phyloP scores from a whole-genome alignment of 495 filamentous ascomycete species.

The Tuber aestivum region DNA sequence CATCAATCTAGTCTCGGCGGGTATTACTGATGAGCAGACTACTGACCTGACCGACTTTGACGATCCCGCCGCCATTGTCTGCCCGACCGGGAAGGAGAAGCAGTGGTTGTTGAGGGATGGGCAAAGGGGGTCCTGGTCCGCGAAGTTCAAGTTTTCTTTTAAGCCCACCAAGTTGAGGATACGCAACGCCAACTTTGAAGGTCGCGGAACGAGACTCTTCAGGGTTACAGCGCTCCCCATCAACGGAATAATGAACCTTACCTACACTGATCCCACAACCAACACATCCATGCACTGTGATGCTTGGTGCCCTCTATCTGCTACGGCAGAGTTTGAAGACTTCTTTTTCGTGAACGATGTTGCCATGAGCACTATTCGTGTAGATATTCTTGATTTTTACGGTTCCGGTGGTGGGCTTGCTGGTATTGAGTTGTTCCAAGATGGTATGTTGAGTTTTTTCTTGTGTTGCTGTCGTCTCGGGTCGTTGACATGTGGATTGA shows the following conservation, averaged over 20 bases:
- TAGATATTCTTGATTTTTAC: constrained; percentile 82
- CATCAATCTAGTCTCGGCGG: constrained; percentile 74
- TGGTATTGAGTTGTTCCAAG: constrained; percentile 83
- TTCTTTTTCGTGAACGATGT: constrained; percentile 83
- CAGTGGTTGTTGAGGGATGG: constrained; percentile 84
- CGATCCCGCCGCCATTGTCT: constrained; percentile 79
- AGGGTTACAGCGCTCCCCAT: constrained; percentile 74
- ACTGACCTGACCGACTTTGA: constrained; percentile 59
- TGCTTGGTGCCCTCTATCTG: constrained; percentile 69
- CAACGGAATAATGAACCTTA: constrained; percentile 93
- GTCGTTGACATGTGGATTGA: constrained; percentile 8
- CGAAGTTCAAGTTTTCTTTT: constrained; percentile 73
- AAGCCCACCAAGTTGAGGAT: constrained; percentile 77
- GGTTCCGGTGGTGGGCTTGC: constrained; percentile 78
- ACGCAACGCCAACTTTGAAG: constrained; percentile 81
- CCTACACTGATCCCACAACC: constrained; percentile 70
- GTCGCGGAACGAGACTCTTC: constrained; percentile 79
- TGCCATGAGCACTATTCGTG: constrained; percentile 79
- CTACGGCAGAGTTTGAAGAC: constrained; percentile 66
- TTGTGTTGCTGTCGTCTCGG: neutral
- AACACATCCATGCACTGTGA: constrained; percentile 64
- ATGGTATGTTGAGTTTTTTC: constrained; percentile 48
- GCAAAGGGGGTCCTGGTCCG: constrained; percentile 75
- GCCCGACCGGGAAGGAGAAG: constrained; percentile 61
- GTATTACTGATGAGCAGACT: constrained; percentile 60